Evolutionary conservation across 371 early-diverging fungal genomes (phyloP), one percentile per base, ranked within the genome.

Genomic region (Capillidium heterosporum): DNA sequence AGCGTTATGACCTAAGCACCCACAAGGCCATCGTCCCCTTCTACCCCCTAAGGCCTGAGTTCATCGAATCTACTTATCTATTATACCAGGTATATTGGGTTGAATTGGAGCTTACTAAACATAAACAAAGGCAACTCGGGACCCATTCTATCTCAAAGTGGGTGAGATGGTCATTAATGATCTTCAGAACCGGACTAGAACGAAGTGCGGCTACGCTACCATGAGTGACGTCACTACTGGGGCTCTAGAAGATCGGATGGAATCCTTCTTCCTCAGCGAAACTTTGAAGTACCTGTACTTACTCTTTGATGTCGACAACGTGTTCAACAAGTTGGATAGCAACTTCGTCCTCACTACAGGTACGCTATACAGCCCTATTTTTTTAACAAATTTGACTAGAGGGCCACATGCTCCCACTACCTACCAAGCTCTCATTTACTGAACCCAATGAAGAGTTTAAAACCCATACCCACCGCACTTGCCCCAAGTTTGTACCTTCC

Each of bases 211-310:
- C 1, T 95, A 79, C 78, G 88, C 89, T 0, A 67, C 80, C 0
- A 60, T 92, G 28, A 68, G 68, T 8, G 73, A 86, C 62, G 84
- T 95, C 0, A 59, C 65, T 2, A 76, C 74, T 0, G 77, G 75
- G 29, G 64, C 65, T 13, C 61, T 75, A 2, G 91, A 89, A 29
- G 87, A 87, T 55, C 73, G 96, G 1, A 94, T 95, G 93, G 94
- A 94, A 59, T 89, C 89, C 59, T 95, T 93, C 66, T 75, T 89
- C 41, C 63, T 95, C n/a, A 86, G 89, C 54, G 94, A 95, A 67
- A 91, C 96, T 1, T 69, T 93, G 46, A 95, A 95, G 60, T 95
- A 95, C 61, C 72, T 95, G 15, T 93, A 83, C 59, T 63, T 95
- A 24, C 69, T 95, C 24, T 91, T 91, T 71, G 91, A 93, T 50